Base-by-base conservation (phyloP, 768 basidiomycete genomes). In the Lactarius quietus region DNA sequence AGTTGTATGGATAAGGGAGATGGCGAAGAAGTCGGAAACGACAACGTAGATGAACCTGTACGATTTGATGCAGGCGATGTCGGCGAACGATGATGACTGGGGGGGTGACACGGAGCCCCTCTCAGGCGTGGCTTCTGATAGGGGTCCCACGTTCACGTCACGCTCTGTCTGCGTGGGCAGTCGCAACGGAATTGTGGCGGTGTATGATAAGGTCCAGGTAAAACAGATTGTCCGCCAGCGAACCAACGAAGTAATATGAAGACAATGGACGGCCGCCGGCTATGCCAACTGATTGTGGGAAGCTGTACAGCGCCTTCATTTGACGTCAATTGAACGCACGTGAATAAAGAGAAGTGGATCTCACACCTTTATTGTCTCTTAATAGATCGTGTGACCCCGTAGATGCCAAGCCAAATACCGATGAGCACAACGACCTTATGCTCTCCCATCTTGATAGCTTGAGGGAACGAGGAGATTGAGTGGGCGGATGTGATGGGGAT, bases 231-330 rank as follows among this genome's bases (percentile, higher is more conserved):
- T 95, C 90, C 3, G 87, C 89, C 73, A 98, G 96, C 0, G 88
- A 83, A 18, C 93, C 96, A 56, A 99, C 92, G 73, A 98, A 99
- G 76, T 98, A 98, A 75, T 97, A 98, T 0, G 95, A 97, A 0
- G 93, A 95, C n/a, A 91, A 92, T 0, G n/a, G n/a, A n/a, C n/a
- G n/a, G n/a, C n/a, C n/a, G n/a, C n/a, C n/a, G n/a, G n/a, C n/a
- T n/a, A n/a, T n/a, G n/a, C n/a, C n/a, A n/a, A n/a, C n/a, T n/a
- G n/a, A n/a, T n/a, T n/a, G n/a, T n/a, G n/a, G n/a, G n/a, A n/a
- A n/a, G n/a, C n/a, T n/a, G n/a, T n/a, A n/a, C n/a, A n/a, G n/a
- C n/a, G n/a, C n/a, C n/a, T n/a, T n/a, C n/a, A n/a, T n/a, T n/a
- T n/a, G n/a, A n/a, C n/a, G n/a, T n/a, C n/a, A n/a, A n/a, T n/a